These are phyloP conservation scores for Mycena latifolia DNA, from an alignment of 768 basidiomycete species.

Conservation along the genomic window DNA sequence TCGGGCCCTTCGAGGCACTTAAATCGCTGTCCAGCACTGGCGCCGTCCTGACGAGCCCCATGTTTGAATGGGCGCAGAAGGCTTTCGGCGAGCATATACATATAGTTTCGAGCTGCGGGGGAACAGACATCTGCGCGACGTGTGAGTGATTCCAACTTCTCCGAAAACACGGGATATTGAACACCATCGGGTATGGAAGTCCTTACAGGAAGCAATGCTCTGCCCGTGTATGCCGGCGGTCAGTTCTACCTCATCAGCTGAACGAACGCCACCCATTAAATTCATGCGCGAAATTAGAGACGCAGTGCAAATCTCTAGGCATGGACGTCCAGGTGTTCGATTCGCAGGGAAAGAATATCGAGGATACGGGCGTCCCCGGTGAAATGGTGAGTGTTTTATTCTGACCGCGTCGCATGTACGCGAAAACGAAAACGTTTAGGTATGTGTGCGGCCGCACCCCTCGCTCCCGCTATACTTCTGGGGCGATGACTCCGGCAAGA, in stretches of 20 bases:
- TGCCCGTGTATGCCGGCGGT: slow-evolving; percentile 78
- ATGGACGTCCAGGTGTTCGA: slow-evolving; percentile 76
- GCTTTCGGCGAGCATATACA: slow-evolving; percentile 68
- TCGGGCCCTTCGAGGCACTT: slow-evolving; percentile 68
- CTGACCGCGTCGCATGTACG: too few species aligned
- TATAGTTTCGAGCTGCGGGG: slow-evolving; percentile 70
- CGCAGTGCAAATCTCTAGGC: slow-evolving; percentile 71
- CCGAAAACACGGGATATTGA: neutral
- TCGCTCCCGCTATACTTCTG: slow-evolving; percentile 77
- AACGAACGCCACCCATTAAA: neutral
- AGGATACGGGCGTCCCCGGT: slow-evolving; percentile 42
- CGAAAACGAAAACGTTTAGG: slow-evolving; percentile 35
- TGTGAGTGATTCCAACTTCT: slow-evolving; percentile 56
- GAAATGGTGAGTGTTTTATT: slow-evolving; percentile 12
- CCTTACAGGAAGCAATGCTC: slow-evolving; percentile 59
- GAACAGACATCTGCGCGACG: slow-evolving; percentile 79
- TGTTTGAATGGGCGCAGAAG: slow-evolving; percentile 74
- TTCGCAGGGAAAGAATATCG: slow-evolving; percentile 64
- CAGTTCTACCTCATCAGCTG: slow-evolving; percentile 26
- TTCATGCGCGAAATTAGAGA: slow-evolving; percentile 57
- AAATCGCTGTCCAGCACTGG: slow-evolving; percentile 67
- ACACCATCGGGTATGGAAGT: slow-evolving; percentile 57
- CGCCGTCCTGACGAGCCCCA: slow-evolving; percentile 72
- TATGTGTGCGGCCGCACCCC: slow-evolving; percentile 77
- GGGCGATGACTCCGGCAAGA: slow-evolving; percentile 71